Evolutionary conservation across 306 rosid species (phyloP), one percentile per base, ranked within the genome.

Genomic region (Rubus idaeus): DNA sequence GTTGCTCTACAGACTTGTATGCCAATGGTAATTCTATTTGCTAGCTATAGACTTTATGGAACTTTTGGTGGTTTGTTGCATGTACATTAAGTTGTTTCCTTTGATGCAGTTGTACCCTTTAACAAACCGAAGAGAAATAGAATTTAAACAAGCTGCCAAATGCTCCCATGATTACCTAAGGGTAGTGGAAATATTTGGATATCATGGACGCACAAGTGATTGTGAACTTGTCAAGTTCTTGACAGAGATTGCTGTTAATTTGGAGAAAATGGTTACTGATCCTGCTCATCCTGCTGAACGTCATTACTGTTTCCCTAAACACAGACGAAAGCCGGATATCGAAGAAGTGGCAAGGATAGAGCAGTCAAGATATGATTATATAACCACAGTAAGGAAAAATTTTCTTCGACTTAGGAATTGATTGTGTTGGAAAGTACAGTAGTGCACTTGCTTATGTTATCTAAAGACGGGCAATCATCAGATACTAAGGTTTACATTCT

Each of bases 251-350:
- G 71, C 60, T 30, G 71, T 63, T 46, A 26, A 62, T 10, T 37
- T 62, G 61, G 78, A 62, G 50, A 63, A 47, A 75, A 62, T 75
- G 47, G 61, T 47, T 18, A 62, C 66, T 18, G 61, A 75, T 75
- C 47, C 71, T 35, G n/a, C 78, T 55, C 64, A 71, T 39, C 75
- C 75, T 53, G 45, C 45, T 26, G 76, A 72, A 72, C 76, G 65
- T 40, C 76, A 72, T 40, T 55, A 72, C 4, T 72, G 66, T 72
- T 72, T 39, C 30, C 76, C 76, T 4, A 20, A 53, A 30, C 76
- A 72, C 40, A 72, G 76, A 72, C 16, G 23, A 12, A 52, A n/a
- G 64, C 60, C 60, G 6, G 60, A 44, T 39, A 13, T 6, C 5
- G 66, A 73, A 41, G 52, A 18, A 13, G 77, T 56, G 14, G 67